Percentiles rank a stretch among this genome's conserved stretches.
phyloP scores from a whole-genome alignment of 495 filamentous ascomycete species.

The Talaromyces wortmannii region DNA sequence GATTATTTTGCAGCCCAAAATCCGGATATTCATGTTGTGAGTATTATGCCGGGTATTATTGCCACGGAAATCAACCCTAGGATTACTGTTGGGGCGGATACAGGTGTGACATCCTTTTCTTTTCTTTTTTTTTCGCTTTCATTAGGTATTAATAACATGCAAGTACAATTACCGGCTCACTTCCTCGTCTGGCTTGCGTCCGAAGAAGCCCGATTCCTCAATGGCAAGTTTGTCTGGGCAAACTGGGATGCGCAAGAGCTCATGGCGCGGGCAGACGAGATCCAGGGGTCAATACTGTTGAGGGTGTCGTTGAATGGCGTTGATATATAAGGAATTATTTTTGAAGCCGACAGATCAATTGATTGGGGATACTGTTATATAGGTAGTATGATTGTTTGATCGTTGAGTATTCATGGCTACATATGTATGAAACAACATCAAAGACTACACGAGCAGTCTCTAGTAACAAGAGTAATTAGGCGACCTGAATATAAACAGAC shows the following conservation, averaged over 20 bases:
- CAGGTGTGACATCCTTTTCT: neutral
- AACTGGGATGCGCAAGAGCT: slow-evolving; percentile 49
- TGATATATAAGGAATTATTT: too few species aligned
- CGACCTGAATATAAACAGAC: slow-evolving; percentile 14
- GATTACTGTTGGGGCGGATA: neutral
- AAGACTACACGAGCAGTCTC: too few species aligned
- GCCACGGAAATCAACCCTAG: neutral
- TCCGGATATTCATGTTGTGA: neutral
- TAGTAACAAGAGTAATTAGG: neutral
- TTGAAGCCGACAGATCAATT: too few species aligned
- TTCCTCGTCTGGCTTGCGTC: slow-evolving; percentile 32
- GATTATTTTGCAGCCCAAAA: neutral
- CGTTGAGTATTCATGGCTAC: too few species aligned
- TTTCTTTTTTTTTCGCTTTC: neutral
- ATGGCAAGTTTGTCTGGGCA: slow-evolving; percentile 30
- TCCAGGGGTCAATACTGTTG: slow-evolving; percentile 20
- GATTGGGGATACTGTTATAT: too few species aligned
- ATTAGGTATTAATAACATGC: neutral
- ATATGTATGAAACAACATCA: too few species aligned
- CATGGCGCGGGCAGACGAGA: slow-evolving; percentile 43
- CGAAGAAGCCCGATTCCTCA: slow-evolving; percentile 32
- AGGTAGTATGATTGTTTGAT: too few species aligned
- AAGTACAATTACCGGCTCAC: slow-evolving; percentile 18
- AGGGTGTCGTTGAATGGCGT: neutral
- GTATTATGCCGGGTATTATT: neutral